Conservation (phyloP, 169 alveolate genomes). For the Plasmodium gonderi region DNA sequence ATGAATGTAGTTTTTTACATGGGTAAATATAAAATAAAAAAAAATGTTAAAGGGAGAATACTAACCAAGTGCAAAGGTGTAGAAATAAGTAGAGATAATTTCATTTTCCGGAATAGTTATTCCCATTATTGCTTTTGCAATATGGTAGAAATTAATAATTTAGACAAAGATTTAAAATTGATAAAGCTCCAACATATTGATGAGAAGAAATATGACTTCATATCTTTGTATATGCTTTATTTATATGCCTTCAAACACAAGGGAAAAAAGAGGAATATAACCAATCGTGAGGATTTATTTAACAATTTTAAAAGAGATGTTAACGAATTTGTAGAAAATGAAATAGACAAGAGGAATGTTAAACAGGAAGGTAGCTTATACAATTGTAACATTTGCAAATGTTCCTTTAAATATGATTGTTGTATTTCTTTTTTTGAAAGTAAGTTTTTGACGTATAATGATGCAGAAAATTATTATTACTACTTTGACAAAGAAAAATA, state of each 20-base stretch:
- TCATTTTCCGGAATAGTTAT: conserved; percentile 24
- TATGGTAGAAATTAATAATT: conserved; percentile 15
- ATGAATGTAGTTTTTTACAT: conserved; percentile 32
- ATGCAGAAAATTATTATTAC: neutral
- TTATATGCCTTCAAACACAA: conserved; percentile 15
- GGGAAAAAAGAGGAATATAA: neutral
- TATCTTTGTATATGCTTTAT: conserved; percentile 39
- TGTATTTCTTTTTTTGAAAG: conserved; percentile 8
- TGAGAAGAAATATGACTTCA: conserved; percentile 17
- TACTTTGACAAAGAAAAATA: conserved; percentile 30
- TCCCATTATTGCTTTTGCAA: conserved; percentile 59
- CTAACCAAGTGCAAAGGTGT: conserved; percentile 41
- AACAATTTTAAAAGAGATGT: conserved; percentile 6
- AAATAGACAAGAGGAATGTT: conserved; percentile 28
- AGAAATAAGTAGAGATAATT: neutral
- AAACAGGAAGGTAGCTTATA: conserved; percentile 15
- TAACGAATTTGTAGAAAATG: neutral
- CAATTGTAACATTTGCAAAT: conserved; percentile 35
- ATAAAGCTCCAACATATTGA: neutral
- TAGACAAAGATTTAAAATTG: conserved; percentile 57
- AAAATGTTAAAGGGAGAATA: conserved; percentile 5
- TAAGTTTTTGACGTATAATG: neutral
- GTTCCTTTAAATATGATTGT: conserved; percentile 39
- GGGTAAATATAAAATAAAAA: conserved; percentile 58
- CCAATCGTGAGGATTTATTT: neutral